Conservation (phyloP, 176 grass and related monocot genomes). For the Luzula sylvatica region DNA sequence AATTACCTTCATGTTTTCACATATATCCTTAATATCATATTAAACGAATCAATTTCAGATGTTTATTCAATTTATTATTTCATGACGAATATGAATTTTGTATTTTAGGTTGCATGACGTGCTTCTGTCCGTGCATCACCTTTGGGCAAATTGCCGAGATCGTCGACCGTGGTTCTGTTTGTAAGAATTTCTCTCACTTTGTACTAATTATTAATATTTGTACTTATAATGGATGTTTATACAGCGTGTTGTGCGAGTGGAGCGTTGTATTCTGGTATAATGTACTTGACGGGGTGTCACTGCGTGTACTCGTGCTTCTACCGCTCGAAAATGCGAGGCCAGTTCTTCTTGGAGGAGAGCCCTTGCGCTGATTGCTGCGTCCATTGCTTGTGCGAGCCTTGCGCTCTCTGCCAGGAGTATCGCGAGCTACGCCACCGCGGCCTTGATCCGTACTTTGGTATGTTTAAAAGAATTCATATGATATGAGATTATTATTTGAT, state of each 20-base stretch:
- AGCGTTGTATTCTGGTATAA: conserved; percentile 32
- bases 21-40: too few relatives aligned
- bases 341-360: conserved; percentile 37
- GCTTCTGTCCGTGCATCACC: conserved; percentile 57
- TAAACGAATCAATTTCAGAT: too few relatives aligned
- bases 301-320: conserved; percentile 76
- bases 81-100: background rate
- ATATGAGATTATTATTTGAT: background rate
- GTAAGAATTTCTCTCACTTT: background rate
- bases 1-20: background rate
- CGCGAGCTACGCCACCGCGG: conserved; percentile 37
- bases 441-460: conserved; percentile 18
- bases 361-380: conserved; percentile 58
- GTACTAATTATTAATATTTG: background rate
- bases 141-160: conserved; percentile 74
- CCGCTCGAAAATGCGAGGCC: conserved; percentile 47
- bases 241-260: conserved; percentile 48
- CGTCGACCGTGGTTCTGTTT: conserved; percentile 44
- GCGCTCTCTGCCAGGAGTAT: conserved; percentile 69
- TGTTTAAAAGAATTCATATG: background rate
- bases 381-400: conserved; percentile 54
- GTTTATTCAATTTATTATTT: too few relatives aligned
- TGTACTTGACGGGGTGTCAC: conserved; percentile 34
- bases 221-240: background rate
- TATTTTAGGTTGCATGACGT: conserved; percentile 44